A percentile compares a stretch with the other conserved stretches of the same genome.
Conservation (phyloP, 331 rosid species). For the Rosa hybrid region DNA sequence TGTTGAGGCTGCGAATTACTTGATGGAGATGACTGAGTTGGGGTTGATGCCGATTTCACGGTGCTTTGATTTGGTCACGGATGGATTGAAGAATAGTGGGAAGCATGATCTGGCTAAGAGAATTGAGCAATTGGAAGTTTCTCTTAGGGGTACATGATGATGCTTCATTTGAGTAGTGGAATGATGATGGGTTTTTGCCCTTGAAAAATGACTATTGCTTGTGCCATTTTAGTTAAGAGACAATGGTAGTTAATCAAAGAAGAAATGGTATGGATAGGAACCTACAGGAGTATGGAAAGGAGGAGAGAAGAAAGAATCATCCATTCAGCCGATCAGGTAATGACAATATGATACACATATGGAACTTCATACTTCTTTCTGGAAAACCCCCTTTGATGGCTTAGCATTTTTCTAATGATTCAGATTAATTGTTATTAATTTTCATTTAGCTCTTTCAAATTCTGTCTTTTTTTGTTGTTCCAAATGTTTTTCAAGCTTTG, state of each 20-base stretch:
- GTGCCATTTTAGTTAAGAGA: not conserved
- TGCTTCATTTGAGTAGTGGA: not conserved
- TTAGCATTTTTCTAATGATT: not conserved
- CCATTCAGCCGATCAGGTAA: not conserved
- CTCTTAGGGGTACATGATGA: constrained; percentile 55
- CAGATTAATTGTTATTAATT: constrained; percentile 5
- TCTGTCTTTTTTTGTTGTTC: not conserved
- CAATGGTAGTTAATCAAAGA: not conserved
- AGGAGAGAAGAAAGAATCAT: not conserved
- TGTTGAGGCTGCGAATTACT: constrained; percentile 77
- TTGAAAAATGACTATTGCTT: not conserved
- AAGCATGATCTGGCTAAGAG: constrained; percentile 82
- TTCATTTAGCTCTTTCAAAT: constrained; percentile 16
- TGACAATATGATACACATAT: not conserved
- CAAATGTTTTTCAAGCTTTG: not conserved
- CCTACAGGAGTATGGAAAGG: not conserved
- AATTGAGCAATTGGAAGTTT: constrained; percentile 70
- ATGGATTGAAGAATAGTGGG: constrained; percentile 88
- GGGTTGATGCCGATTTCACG: constrained; percentile 80
- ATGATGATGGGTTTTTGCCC: not conserved
- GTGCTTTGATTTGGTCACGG: constrained; percentile 85
- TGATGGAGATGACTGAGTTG: constrained; percentile 80
- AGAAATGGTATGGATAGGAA: not conserved
- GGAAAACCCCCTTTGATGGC: not conserved
- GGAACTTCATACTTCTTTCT: not conserved